Base-by-base conservation (phyloP, 2,329 filamentous ascomycete species). In the Aureobasidium namibiae region DNA sequence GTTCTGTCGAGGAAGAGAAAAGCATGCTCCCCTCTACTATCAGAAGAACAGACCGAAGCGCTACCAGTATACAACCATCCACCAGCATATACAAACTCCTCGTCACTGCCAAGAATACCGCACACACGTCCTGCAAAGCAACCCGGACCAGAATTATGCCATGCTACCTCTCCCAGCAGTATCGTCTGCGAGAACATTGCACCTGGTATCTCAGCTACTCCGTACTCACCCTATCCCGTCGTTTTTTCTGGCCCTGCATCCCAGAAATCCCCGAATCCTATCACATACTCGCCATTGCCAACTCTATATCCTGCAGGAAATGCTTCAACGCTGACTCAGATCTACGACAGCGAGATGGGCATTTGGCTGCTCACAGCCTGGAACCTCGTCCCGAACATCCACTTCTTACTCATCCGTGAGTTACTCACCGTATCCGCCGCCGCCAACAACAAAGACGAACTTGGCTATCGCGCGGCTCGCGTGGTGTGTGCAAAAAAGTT, bases 261-360 rank as follows among this genome's bases (percentile, higher is more conserved):
- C 18, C 23, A 41, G 9, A 26, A 38, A 4, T 5, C 26, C n/a
- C 18, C 23, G 23, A 2, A 29, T 23, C n/a, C 31, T 2, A 21
- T 11, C 3, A 31, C 10, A 23, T 8, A 33, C 3, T 9, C 7
- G 4, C n/a, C 26, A 23, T 11, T 44, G 10, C 50, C 50, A 16
- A 16, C 13, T 31, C 11, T 42, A 13, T 41, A 21, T 33, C 50
- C 50, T 33, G 38, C 26, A 14, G 7, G 21, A 6, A 38, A 42
- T n/a, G 9, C 24, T 1, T 21, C 36, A 26, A 33, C 36, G 1
- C 38, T 54, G 4, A 11, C 26, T 4, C 26, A 16, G 14, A 24
- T 54, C 9, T 54, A 44, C 24, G 38, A 54, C n/a, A 36, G 26
- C 29, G 50, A 54, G 26, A 54, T 54, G 50, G 38, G 50, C n/a